Evolutionary conservation across 2,329 filamentous ascomycete genomes (phyloP), one percentile per base, ranked within the genome.

Genomic region (Helminthosporium solani): DNA sequence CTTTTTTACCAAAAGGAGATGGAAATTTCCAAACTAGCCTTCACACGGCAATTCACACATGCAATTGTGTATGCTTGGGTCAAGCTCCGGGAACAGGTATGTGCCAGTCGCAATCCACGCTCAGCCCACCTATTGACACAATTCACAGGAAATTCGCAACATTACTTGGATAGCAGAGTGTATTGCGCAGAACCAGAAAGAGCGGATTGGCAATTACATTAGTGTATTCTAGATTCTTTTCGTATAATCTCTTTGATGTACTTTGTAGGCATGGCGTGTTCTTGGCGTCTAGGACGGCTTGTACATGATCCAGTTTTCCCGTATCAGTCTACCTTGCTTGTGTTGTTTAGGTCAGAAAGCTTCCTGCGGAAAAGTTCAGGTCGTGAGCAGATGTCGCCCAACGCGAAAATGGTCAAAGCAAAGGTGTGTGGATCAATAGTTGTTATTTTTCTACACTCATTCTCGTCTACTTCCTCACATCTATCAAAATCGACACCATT

Each of bases 121-220:
- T n/a, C 36, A 14, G 25, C 40, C n/a, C n/a, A n/a, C 21, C 11
- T 18, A 47, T 54, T 64, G 42, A 61, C 63, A 20, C 16, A 6
- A 33, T 15, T 28, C 12, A 43, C 52, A 97, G 91, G 94, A 99
- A 87, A 96, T 97, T 63, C 88, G 94, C 57, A 99, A 99, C 74
- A 96, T 99, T 66, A 97, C 94, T 41, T 99, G 94, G 94, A 99
- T 99, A 72, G 87, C 94, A 18, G 94, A 99, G 74, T 99, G 94
- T 76, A 99, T 99, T 81, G 94, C 94, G 45, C 94, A 99, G 75
- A 96, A 96, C 78, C 94, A 99, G 75, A 99, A 99, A 78, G 94
- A 99, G 73, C 84, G 94, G 68, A 97, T 99, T 70, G 88, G 89
- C 61, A 99, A 97, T 75, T 99, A 95, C 74, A 99, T 99, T 71